phyloP scores from a whole-genome alignment of 352 stramenopile species.

The Thalassiosira exigua region DNA sequence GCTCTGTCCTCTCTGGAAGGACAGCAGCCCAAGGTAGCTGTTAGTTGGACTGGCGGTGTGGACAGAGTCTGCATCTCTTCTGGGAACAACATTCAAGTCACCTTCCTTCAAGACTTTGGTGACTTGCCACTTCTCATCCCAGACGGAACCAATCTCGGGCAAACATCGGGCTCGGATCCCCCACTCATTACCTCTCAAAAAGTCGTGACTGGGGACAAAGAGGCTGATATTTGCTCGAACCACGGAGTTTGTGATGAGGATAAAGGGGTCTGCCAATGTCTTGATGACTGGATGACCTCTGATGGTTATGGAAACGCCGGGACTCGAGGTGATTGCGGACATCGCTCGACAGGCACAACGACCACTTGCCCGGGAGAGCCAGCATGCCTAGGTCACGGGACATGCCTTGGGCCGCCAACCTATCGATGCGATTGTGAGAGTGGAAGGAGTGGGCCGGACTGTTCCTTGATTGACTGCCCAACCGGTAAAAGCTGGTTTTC shows the following conservation, averaged over 20 bases:
- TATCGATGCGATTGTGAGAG: slow-evolving; percentile 81
- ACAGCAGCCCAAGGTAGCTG: slow-evolving; percentile 41
- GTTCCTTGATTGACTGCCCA: slow-evolving; percentile 87
- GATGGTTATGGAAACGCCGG: slow-evolving; percentile 88
- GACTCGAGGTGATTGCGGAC: slow-evolving; percentile 91
- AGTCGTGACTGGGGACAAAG: slow-evolving; percentile 60
- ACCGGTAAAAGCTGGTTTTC: slow-evolving; percentile 81
- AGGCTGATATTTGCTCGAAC: slow-evolving; percentile 66
- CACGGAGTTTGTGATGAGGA: slow-evolving; percentile 68
- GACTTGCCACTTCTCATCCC: slow-evolving; percentile 56
- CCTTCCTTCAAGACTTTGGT: slow-evolving; percentile 68
- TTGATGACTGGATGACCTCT: slow-evolving; percentile 88
- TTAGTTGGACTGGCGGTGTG: slow-evolving; percentile 44
- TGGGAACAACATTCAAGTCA: slow-evolving; percentile 59
- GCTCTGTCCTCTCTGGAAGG: slow-evolving; percentile 46
- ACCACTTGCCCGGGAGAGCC: slow-evolving; percentile 77
- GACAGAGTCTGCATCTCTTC: slow-evolving; percentile 33
- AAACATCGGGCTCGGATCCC: slow-evolving; percentile 42
- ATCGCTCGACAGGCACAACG: slow-evolving; percentile 51
- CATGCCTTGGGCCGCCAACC: slow-evolving; percentile 67
- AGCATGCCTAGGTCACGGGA: slow-evolving; percentile 73
- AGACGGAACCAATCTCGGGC: slow-evolving; percentile 52
- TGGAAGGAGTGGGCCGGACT: slow-evolving; percentile 89
- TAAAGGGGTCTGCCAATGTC: slow-evolving; percentile 70
- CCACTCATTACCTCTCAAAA: slow-evolving; percentile 55